phyloP scores from a whole-genome alignment of 768 basidiomycete genomes.

The Suillus decipiens region DNA sequence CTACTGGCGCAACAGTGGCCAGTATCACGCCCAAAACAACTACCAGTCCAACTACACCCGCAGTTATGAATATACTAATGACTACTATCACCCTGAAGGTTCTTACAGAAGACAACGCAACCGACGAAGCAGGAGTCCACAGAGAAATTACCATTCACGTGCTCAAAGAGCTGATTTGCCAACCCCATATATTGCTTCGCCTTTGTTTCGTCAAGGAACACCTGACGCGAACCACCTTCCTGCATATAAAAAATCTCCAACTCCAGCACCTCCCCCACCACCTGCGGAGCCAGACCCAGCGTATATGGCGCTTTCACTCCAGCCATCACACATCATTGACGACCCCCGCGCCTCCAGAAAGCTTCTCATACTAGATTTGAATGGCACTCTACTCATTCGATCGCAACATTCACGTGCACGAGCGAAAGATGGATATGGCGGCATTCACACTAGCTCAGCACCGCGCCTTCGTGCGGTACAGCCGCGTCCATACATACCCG shows the following conservation, averaged over 20 bases:
- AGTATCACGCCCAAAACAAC: neutral
- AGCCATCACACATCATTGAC: slow-evolving; percentile 28
- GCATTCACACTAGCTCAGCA: neutral
- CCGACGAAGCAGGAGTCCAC: neutral
- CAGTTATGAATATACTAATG: neutral
- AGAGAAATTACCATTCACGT: slow-evolving; percentile 3
- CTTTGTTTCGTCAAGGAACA: slow-evolving; percentile 14
- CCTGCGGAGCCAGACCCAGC: slow-evolving; percentile 30
- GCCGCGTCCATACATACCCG: slow-evolving; percentile 64
- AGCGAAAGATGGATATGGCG: slow-evolving; percentile 8
- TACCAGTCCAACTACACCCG: neutral
- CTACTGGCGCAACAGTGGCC: slow-evolving; percentile 1
- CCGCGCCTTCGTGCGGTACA: slow-evolving; percentile 43
- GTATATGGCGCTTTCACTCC: slow-evolving; percentile 38
- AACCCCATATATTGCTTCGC: slow-evolving; percentile 12
- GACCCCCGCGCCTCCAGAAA: slow-evolving; percentile 46
- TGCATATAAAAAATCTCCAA: slow-evolving; percentile 9
- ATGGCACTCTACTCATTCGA: slow-evolving; percentile 72
- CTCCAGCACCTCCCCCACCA: slow-evolving; percentile 12
- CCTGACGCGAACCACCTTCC: slow-evolving; percentile 10
- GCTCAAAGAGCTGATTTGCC: neutral
- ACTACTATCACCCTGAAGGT: neutral
- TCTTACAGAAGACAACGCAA: neutral
- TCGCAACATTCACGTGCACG: slow-evolving; percentile 40
- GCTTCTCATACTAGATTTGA: slow-evolving; percentile 73